A percentile compares a stretch with the other conserved stretches of the same genome.
Evolutionary conservation across 2,329 filamentous ascomycete species (phyloP).

Genomic region (Penicillium olsonii): DNA sequence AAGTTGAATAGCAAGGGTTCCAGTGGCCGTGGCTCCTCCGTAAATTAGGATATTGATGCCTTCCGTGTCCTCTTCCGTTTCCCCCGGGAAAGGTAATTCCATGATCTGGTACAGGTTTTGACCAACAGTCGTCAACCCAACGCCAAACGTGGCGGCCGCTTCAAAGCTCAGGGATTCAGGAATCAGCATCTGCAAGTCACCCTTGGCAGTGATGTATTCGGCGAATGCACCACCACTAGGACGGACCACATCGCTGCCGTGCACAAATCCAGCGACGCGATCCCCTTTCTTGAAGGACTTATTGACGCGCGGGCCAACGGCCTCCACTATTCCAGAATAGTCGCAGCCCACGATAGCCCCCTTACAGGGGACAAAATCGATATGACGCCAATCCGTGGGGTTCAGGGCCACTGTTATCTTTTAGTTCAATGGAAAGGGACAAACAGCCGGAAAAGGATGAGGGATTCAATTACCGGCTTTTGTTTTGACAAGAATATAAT

Average conservation of each 20-base stretch:
- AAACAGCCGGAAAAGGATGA: no score
- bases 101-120: constrained; percentile 44
- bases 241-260: constrained; percentile 45
- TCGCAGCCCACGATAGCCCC: constrained; percentile 53
- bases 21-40: constrained; percentile 41
- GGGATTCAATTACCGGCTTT: constrained; percentile 16
- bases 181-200: constrained; percentile 49
- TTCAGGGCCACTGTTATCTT: constrained; percentile 57
- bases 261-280: constrained; percentile 52
- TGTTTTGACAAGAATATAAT: constrained; percentile 55
- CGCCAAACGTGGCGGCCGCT: constrained; percentile 54
- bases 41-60: constrained; percentile 29
- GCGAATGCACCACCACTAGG: constrained; percentile 55
- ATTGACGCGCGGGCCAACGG: constrained; percentile 14
- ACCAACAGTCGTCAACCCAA: constrained; percentile 54
- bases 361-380: constrained; percentile 28
- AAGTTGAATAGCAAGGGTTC: constrained; percentile 42
- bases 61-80: background rate
- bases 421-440: constrained; percentile 38
- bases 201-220: constrained; percentile 54
- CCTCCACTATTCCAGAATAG: constrained; percentile 50
- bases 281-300: constrained; percentile 53
- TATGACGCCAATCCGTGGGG: constrained; percentile 39
- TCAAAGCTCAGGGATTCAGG: constrained; percentile 51
- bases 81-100: constrained; percentile 28